These are phyloP conservation scores for Elongisporangium senticosum DNA, from an alignment of 352 stramenopile species.

Conservation along the genomic window DNA sequence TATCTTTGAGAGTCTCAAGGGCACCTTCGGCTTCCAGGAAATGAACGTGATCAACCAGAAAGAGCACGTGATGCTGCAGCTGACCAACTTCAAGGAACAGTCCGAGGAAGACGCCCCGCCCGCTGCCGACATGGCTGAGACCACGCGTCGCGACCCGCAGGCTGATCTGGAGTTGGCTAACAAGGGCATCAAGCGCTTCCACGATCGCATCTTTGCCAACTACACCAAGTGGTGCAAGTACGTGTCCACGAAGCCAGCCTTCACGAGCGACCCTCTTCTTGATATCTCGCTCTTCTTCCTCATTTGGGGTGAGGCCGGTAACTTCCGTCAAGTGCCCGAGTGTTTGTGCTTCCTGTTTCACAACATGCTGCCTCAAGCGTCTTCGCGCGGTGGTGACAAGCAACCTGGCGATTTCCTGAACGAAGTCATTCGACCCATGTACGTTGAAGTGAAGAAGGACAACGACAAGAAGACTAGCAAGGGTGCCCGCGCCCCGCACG, in stretches of 20 bases:
- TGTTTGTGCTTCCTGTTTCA: constrained; percentile 78
- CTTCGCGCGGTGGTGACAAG: constrained; percentile 42
- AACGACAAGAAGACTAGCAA: constrained; percentile 87
- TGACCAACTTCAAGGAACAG: constrained; percentile 83
- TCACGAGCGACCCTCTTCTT: constrained; percentile 71
- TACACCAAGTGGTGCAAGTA: constrained; percentile 89
- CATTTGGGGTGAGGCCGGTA: constrained; percentile 81
- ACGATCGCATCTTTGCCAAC: constrained; percentile 74
- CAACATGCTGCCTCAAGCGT: constrained; percentile 66
- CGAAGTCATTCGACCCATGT: constrained; percentile 80
- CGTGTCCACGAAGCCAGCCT: constrained; percentile 70
- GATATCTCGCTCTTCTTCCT: constrained; percentile 82
- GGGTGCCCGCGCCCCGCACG: constrained; percentile 59
- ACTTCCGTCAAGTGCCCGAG: constrained; percentile 80
- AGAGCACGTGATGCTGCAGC: constrained; percentile 71
- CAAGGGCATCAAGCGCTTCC: constrained; percentile 74
- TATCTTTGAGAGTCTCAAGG: constrained; percentile 91
- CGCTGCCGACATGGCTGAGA: constrained; percentile 16
- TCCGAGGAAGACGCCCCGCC: constrained; percentile 27
- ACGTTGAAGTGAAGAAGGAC: constrained; percentile 77
- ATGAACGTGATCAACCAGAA: constrained; percentile 72
- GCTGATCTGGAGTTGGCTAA: constrained; percentile 67
- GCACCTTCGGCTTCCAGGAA: constrained; percentile 96
- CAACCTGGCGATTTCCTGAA: constrained; percentile 64
- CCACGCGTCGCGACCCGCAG: constrained; percentile 54